A percentile compares a stretch with the other conserved stretches of the same genome.
Evolutionary conservation across 495 filamentous ascomycete species (phyloP).

Genomic region (Chaetomium fimeti): DNA sequence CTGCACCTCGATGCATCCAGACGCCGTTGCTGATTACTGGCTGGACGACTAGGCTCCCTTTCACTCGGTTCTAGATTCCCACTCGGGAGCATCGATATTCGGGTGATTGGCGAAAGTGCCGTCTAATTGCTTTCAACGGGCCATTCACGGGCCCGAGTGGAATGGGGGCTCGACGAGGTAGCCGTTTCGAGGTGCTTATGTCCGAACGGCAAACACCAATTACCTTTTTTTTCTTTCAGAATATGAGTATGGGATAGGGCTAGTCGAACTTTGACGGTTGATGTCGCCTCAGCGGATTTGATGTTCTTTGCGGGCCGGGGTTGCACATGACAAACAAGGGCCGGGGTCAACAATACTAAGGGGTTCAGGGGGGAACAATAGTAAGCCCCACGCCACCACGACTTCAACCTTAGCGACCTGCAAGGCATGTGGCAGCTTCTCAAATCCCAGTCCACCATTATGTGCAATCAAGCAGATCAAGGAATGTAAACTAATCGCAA

Average conservation of each 20-base stretch:
- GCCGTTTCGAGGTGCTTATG: background rate
- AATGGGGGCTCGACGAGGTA: background rate
- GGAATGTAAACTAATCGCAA: background rate
- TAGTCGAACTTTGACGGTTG: background rate
- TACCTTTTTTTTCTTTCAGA: background rate
- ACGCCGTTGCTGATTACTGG: constrained; percentile 10
- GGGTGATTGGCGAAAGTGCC: background rate
- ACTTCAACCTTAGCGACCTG: background rate
- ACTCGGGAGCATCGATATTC: background rate
- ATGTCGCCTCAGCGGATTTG: background rate
- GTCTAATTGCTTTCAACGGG: constrained; percentile 10
- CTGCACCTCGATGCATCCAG: background rate
- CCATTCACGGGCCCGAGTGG: background rate
- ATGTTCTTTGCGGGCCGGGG: constrained; percentile 6
- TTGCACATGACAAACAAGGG: constrained; percentile 13
- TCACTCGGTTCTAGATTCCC: constrained; percentile 57
- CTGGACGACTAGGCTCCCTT: constrained; percentile 55
- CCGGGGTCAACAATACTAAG: constrained; percentile 35
- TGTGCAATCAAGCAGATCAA: constrained; percentile 11
- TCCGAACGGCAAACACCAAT: constrained; percentile 4
- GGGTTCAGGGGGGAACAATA: constrained; percentile 29
- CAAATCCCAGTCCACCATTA: background rate
- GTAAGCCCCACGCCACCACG: constrained; percentile 25
- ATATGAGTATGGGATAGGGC: background rate
- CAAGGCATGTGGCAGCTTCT: background rate